Evolutionary conservation across 768 basidiomycete species (phyloP).

Genomic region (Porphyrellus cyaneotinctus): DNA sequence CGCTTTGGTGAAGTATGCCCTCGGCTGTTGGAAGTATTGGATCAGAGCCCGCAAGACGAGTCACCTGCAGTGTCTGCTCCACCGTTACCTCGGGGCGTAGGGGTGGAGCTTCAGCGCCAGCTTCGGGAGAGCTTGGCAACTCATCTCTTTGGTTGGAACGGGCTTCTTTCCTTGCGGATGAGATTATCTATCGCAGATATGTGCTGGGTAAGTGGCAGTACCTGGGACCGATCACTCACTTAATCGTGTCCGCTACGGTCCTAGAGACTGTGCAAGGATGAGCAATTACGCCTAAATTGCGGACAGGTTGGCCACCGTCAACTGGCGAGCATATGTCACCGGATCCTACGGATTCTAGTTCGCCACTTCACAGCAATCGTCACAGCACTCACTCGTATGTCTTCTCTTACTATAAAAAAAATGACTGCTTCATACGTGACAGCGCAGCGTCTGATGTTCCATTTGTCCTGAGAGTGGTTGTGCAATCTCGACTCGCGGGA

Average conservation of each 20-base stretch:
- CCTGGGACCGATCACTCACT: slow-evolving; percentile 10
- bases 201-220: slow-evolving; percentile 37
- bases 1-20: slow-evolving; percentile 37
- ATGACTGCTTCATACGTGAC: slow-evolving; percentile 11
- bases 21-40: slow-evolving; percentile 46
- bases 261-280: slow-evolving; percentile 47
- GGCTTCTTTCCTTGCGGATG: slow-evolving; percentile 51
- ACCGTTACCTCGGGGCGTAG: slow-evolving; percentile 25
- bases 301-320: slow-evolving; percentile 50
- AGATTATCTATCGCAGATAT: slow-evolving; percentile 44
- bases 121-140: slow-evolving; percentile 49
- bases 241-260: slow-evolving; percentile 26
- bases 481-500: slow-evolving; percentile 55
- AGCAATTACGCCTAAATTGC: slow-evolving; percentile 41
- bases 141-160: slow-evolving; percentile 62
- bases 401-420: slow-evolving; percentile 6
- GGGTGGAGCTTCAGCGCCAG: slow-evolving; percentile 38
- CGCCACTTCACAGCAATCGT: slow-evolving; percentile 52
- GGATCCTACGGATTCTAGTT: slow-evolving; percentile 50
- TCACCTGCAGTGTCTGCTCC: slow-evolving; percentile 34
- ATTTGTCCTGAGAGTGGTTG: slow-evolving; percentile 59
- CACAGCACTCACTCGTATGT: slow-evolving; percentile 43
- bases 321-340: slow-evolving; percentile 49
- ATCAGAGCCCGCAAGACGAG: slow-evolving; percentile 28
- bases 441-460: slow-evolving; percentile 54